Evolutionary conservation across 495 filamentous ascomycete genomes (phyloP).

Genomic region (Chaetomium cochliodes): DNA sequence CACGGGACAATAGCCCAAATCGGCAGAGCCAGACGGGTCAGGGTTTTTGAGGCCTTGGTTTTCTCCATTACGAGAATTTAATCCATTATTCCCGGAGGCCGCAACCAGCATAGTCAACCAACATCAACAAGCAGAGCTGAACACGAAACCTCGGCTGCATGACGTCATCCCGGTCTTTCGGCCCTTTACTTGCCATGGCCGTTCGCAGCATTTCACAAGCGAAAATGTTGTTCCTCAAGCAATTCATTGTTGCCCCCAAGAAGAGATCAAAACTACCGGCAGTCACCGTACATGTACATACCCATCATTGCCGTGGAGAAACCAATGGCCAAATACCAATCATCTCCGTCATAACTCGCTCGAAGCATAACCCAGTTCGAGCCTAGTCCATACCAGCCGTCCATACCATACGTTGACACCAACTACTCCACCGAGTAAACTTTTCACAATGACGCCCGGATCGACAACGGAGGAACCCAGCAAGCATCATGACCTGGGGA

Average conservation of each 20-base stretch:
- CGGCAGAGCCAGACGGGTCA: no score
- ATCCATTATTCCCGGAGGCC: neutral
- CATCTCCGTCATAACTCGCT: no score
- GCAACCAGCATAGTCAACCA: neutral
- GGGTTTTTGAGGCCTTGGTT: no score
- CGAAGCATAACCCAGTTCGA: neutral
- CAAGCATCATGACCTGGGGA: constrained; percentile 26
- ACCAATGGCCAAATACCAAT: neutral
- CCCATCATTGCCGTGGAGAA: neutral
- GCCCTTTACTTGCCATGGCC: neutral
- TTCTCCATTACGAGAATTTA: no score
- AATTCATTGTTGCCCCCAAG: neutral
- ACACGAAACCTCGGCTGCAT: neutral
- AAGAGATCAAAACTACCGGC: neutral
- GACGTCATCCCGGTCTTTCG: neutral
- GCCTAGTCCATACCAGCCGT: neutral
- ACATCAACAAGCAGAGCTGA: neutral
- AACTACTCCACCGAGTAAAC: neutral
- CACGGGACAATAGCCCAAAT: no score
- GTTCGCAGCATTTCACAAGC: neutral
- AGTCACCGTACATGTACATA: neutral
- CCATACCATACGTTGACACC: neutral
- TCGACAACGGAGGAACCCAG: constrained; percentile 9
- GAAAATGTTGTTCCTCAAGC: neutral
- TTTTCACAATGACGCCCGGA: neutral